Evolutionary conservation across 2,329 filamentous ascomycete species (phyloP).

Genomic region (Fusarium brachygibbosum): DNA sequence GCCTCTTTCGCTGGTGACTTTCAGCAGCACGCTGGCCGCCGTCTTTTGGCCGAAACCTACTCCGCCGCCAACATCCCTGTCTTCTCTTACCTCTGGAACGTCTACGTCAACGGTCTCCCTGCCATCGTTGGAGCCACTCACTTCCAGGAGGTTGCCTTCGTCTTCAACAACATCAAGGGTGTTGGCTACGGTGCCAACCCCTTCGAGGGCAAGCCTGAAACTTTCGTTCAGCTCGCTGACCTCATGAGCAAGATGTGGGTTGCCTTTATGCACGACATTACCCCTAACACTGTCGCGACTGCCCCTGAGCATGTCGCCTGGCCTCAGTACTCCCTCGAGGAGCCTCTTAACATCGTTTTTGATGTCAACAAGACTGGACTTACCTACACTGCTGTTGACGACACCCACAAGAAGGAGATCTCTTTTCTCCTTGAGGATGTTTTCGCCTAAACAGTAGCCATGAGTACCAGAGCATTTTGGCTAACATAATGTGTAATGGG

Average conservation of each 20-base stretch:
- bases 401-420: conserved; percentile 60
- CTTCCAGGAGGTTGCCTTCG: conserved; percentile 48
- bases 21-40: conserved; percentile 67
- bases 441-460: conserved; percentile 10
- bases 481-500: conserved; percentile 16
- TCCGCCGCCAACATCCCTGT: conserved; percentile 56
- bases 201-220: conserved; percentile 58
- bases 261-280: conserved; percentile 54
- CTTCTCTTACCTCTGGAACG: conserved; percentile 68
- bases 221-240: conserved; percentile 55
- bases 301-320: conserved; percentile 48
- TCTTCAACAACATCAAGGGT: conserved; percentile 60
- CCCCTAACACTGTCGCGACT: conserved; percentile 15
- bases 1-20: conserved; percentile 68
- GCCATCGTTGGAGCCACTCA: conserved; percentile 42
- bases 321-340: conserved; percentile 58
- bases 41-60: conserved; percentile 66
- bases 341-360: conserved; percentile 63
- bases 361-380: conserved; percentile 60
- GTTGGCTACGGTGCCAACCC: conserved; percentile 56
- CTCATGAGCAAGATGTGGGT: conserved; percentile 67
- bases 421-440: conserved; percentile 52
- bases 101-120: conserved; percentile 64
- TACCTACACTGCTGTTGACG: conserved; percentile 59
- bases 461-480: neutral